Base-by-base conservation (phyloP, 2,329 filamentous ascomycete species). In the Diaporthe sp. region DNA sequence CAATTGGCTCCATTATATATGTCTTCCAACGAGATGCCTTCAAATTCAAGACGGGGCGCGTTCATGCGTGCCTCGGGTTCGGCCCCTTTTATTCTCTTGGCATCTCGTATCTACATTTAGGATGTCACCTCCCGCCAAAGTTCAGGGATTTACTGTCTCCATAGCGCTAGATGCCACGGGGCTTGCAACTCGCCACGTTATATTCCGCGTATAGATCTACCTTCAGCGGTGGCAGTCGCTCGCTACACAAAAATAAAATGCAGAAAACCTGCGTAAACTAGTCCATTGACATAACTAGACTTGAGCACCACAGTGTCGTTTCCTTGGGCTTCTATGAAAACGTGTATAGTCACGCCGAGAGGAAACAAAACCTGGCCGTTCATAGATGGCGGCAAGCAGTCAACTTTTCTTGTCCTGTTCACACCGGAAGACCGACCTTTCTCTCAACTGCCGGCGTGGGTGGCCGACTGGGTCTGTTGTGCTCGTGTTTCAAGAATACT, bases 71-170 rank as follows among this genome's bases (percentile, higher is more conserved):
- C 51, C 51, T 30, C 13, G 51, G 51, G 17, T 22, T 8, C 13
- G 25, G 51, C 51, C 51, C 25, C 27, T 17, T 55, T 55, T 32
- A 32, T 32, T 55, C 27, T 55, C 27, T 55, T 32, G 51, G 51
- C 51, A 55, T 55, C 51, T 55, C 51, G 51, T 55, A 55, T 55
- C 50, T 53, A 53, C 25, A 32, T 30, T 55, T 55, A 55, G 51
- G 25, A 22, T 4, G 27, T 50, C 6, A 3, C 44, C 44, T 22
- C 44, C 44, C 44, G 44, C 13, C 25, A 32, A 55, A 55, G 3
- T 55, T 55, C 51, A 19, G 25, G 51, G 51, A 55, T 55, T 32
- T 1, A 9, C 13, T 55, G 51, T 30, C 51, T 55, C 51, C 51
- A 55, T 50, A 50, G 22, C 44, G 1, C 25, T 32, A 30, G 15